Percentiles rank a stretch among this genome's conserved stretches.
Evolutionary conservation across 768 basidiomycete genomes (phyloP).

Genomic region (Epithele typhae): DNA sequence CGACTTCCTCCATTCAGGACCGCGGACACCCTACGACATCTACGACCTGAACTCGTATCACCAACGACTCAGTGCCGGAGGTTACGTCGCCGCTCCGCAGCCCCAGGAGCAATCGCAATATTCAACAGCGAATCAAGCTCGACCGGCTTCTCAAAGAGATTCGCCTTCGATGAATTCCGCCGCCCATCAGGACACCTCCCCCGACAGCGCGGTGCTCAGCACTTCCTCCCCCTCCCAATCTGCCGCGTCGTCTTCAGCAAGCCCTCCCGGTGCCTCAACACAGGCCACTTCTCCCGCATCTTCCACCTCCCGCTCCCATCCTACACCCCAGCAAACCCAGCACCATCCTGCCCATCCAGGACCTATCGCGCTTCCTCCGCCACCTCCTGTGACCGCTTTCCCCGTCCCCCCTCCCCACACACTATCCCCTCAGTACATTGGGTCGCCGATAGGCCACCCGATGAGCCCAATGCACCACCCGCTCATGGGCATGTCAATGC

Average conservation of each 20-base stretch:
- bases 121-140: not conserved
- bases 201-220: not conserved
- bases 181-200: too few species aligned
- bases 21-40: constrained; percentile 33
- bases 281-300: constrained; percentile 12
- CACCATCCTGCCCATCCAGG: constrained; percentile 52
- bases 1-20: constrained; percentile 33
- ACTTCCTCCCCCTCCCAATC: constrained; percentile 3
- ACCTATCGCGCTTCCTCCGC: constrained; percentile 65
- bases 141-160: too few species aligned
- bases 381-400: constrained; percentile 39
- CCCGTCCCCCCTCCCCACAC: constrained; percentile 30
- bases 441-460: constrained; percentile 29
- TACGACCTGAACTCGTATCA: constrained; percentile 21
- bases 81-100: too few species aligned
- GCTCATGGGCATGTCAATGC: constrained; percentile 24
- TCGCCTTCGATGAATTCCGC: too few species aligned
- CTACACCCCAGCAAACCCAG: constrained; percentile 12
- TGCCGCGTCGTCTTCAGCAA: constrained; percentile 6
- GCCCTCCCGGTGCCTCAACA: constrained; percentile 3
- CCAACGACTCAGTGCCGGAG: constrained; percentile 9
- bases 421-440: constrained; percentile 29
- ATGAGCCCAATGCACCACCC: constrained; percentile 38
- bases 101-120: too few species aligned
- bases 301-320: constrained; percentile 13